Percentiles rank a stretch among this genome's conserved stretches.
phyloP scores from a whole-genome alignment of 1,139 yeast species.

The Suhomyces bolitotheri region DNA sequence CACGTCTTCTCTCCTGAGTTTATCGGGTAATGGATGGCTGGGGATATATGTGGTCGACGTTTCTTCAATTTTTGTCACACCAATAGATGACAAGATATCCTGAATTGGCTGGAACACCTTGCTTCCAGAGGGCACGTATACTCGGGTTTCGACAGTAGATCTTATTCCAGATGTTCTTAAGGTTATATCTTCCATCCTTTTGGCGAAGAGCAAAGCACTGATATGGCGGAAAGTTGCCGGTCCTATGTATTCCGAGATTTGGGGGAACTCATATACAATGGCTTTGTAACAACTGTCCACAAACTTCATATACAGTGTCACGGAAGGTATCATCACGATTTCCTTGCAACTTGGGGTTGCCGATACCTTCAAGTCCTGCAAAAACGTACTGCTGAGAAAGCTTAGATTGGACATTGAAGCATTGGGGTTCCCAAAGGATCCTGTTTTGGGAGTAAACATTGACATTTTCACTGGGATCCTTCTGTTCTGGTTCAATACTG shows the following conservation, averaged over 20 bases:
- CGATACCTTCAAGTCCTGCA: constrained; percentile 5
- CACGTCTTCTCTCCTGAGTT: constrained; percentile 7
- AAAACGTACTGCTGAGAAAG: constrained; percentile 6
- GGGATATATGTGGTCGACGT: constrained; percentile 11
- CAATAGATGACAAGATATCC: constrained; percentile 9
- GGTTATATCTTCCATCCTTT: constrained; percentile 10
- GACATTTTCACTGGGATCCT: too few relatives aligned
- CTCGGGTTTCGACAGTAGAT: constrained; percentile 10
- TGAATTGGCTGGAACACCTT: constrained; percentile 11
- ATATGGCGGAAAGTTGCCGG: constrained; percentile 11
- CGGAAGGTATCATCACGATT: constrained; percentile 10
- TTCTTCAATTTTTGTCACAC: constrained; percentile 8
- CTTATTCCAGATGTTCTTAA: constrained; percentile 10
- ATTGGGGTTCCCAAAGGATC: too few relatives aligned
- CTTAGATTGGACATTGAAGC: constrained; percentile 9
- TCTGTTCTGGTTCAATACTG: too few relatives aligned
- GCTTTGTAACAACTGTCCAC: constrained; percentile 10
- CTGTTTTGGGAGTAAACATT: too few relatives aligned
- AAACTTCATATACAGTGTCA: constrained; percentile 8
- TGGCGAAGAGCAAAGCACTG: constrained; percentile 11
- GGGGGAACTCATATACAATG: constrained; percentile 8
- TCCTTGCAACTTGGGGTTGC: constrained; percentile 7
- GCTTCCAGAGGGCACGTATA: constrained; percentile 9
- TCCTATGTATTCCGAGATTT: constrained; percentile 8
- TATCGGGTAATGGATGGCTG: constrained; percentile 10